Conservation (phyloP, 768 basidiomycete genomes). For the Lentinula guzmanii region DNA sequence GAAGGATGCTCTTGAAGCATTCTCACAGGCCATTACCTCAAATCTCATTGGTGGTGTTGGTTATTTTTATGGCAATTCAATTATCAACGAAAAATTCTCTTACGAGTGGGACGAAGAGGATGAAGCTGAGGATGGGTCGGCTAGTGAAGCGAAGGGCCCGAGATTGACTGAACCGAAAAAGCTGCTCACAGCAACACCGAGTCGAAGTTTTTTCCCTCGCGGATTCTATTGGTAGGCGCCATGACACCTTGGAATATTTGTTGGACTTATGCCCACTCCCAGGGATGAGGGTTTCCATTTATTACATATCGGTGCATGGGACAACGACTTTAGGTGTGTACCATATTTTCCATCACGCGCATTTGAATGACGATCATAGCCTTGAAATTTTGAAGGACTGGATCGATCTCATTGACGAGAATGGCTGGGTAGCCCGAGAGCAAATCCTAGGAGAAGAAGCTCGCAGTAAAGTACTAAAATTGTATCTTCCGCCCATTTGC, state of each 20-base stretch:
- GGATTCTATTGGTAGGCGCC: constrained; percentile 87
- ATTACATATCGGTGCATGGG: constrained; percentile 87
- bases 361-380: constrained; percentile 28
- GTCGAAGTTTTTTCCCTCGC: constrained; percentile 93
- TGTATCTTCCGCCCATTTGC: neutral
- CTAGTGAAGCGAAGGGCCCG: constrained; percentile 44
- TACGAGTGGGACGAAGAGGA: constrained; percentile 88
- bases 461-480: constrained; percentile 67
- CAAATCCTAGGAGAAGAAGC: constrained; percentile 97
- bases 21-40: constrained; percentile 86
- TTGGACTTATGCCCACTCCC: neutral
- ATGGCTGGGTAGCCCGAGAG: constrained; percentile 95
- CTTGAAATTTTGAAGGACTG: constrained; percentile 87
- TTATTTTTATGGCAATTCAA: constrained; percentile 89
- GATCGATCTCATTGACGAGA: constrained; percentile 86
- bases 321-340: constrained; percentile 73
- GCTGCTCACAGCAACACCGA: constrained; percentile 88
- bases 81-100: constrained; percentile 79
- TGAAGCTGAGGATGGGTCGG: constrained; percentile 26
- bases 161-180: constrained; percentile 67
- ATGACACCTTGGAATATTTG: neutral
- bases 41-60: constrained; percentile 92
- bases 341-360: neutral
- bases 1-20: constrained; percentile 47
- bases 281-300: constrained; percentile 99